Base-by-base conservation (phyloP, 164 flowering plant genomes). In the Stephania yunnanensis region DNA sequence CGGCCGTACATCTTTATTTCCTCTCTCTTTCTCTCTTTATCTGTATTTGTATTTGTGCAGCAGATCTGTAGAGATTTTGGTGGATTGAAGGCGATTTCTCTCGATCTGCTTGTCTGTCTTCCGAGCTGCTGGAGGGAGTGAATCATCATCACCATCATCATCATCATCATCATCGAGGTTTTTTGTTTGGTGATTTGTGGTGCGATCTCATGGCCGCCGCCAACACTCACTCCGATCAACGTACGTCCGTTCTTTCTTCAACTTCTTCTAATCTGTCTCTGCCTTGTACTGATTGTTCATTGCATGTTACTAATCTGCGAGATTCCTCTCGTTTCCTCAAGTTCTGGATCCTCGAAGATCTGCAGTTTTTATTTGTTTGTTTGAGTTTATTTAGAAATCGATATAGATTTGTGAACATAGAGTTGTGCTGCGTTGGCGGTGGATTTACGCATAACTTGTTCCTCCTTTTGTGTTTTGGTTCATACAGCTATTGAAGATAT, bases 101-200 rank as follows among this genome's bases (percentile, higher is more conserved):
- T 25, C 25, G 61, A 44, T 65, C 68, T 64, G 9, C 10, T 25
- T 2, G 45, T 50, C 45, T 12, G 64, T 66, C 50, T 72, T 72
- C 68, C 76, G 83, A 85, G 52, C 86, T 81, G 52, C 86, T 81
- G 83, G 87, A 82, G 83, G 78, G 69, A 76, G 68, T 9, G 44
- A 46, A n/a, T n/a, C 25, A 25, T 25, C 25, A 25, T 25, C 25
- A 25, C 0, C 25, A 25, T 25, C 25, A n/a, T 10, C 42, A 36
- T 36, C 42, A 36, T 36, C 42, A 36, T 36, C 42, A 1, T 36
- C 42, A 10, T 4, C n/a, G 19, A 44, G 75, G 75, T 44, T 64
- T 73, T 25, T 73, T 73, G 31, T 73, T 42, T 22, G 75, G 75
- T 19, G 75, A 61, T 61, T 73, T 73, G 70, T 84, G 85, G 85